Evolutionary conservation across 495 filamentous ascomycete genomes (phyloP), one percentile per base, ranked within the genome.

Genomic region (Aspergillus biplanus): DNA sequence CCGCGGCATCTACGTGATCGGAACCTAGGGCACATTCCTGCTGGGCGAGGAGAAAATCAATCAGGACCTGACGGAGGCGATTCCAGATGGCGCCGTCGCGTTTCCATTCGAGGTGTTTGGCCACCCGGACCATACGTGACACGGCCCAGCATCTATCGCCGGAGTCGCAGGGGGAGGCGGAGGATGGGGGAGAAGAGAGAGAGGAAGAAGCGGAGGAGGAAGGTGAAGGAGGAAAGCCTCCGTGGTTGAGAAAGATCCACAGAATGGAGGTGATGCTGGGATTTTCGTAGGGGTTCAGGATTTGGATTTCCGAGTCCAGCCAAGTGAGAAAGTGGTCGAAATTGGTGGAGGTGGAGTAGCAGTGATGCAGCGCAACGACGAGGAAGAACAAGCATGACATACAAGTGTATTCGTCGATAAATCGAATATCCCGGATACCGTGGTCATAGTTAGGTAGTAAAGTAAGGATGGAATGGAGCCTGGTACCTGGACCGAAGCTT

Each of bases 341-440:
- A 46, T 59, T 64, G 35, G 63, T 46, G 7, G 66, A 65, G 13
- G 62, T 69, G 3, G 55, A 18, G 50, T 70, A 73, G 33, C 70
- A 67, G 52, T 73, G 64, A 31, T 73, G 64, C 4, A 73, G 55
- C 33, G 64, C 66, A 35, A 73, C 49, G 54, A 65, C 61, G 52
- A 73, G 62, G 61, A 71, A 73, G 21, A 73, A 66, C 54, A 73
- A 63, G 16, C 70, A 73, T n/a, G 68, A 48, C 62, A 73, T 68
- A 60, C 68, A 65, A 7, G 70, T 67, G 35, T 69, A 73, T 64
- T 73, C 70, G 48, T 73, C 70, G 52, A 73, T 73, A 44, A 73
- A 73, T 6, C 70, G 70, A 33, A 73, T 62, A 53, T 71, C 70
- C 13, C 66, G 66, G 58, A 73, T 71, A 3, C 70, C 70, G 47